Base-by-base conservation (phyloP, 73 alveolate genomes). In the Stentor roeselii region DNA sequence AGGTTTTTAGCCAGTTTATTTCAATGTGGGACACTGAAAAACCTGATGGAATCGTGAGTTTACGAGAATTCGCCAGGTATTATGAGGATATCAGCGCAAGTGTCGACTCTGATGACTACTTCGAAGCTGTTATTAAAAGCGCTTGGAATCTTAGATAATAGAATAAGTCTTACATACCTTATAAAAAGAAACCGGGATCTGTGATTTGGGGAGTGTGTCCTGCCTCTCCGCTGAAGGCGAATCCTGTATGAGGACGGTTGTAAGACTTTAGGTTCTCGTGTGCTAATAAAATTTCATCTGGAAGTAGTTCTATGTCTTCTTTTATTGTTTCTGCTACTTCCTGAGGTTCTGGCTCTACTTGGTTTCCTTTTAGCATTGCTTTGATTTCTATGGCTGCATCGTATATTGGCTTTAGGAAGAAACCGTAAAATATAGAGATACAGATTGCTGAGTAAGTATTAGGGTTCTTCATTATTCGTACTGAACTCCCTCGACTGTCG, bases 21-120 rank as follows among this genome's bases (percentile, higher is more conserved):
- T 76, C 84, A 3, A 84, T 90, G 58, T 91, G 96, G 96, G 96
- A 91, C 58, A 91, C 96, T 59, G 78, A 91, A 59, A 86, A 88
- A 58, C 95, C 91, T 37, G 95, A 92, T 78, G 96, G 95, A 36
- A 88, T 92, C 38, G 94, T 94, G 59, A 85, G 97, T 40, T 75
- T 86, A n/a, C 96, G 92, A 3, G 98, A 94, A 86, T 94, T 94
- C 90, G 31, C 84, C 32, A 93, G 89, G 32, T 94, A 94, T 88
- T 94, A 88, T 89, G 92, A 88, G 75, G 93, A 92, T 78, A 90
- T 94, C 32, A 88, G 96, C 30, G 95, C 95, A 82, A 82, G 92
- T 37, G 83, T 94, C 67, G 97, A 95, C 82, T 88, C 86, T 38
- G 99, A 95, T 86, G 98, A 93, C 60, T 84, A 92, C 90, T 94